Evolutionary conservation across 192 early-diverging fungal species (phyloP), one percentile per base, ranked within the genome.

Genomic region (Umbelopsis sp.): DNA sequence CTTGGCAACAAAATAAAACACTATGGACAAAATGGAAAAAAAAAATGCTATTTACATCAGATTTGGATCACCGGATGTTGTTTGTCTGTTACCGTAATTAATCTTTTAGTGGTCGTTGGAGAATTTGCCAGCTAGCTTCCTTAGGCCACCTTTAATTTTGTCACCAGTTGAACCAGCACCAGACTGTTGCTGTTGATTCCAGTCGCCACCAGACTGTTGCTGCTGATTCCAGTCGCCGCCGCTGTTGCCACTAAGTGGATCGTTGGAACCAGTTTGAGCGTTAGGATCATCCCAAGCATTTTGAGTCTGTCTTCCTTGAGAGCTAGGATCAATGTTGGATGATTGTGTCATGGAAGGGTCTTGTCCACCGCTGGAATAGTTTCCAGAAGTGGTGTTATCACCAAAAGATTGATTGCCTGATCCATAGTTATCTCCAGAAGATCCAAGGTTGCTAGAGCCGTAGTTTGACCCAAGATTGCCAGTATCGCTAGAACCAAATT

Each of bases 121-220:
- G 29, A 62, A 17, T 26, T 62, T 62, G 29, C 56, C 56, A 62
- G 56, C 56, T 11, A 62, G 26, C 56, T 62, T 62, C 56, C 34
- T 62, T 17, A 62, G 12, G 31, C 29, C 31, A 17, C 56, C 56
- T 31, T 62, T 62, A 16, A 62, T 62, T 26, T 62, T 31, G 56
- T 62, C 56, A 14, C 56, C 56, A 16, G 56, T 62, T 14, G 56
- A 62, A 4, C 29, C 26, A 31, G 1, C 1, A 12, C 56, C 56
- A 0, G 5, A 20, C 31, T 62, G n/a, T n/a, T n/a, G n/a, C n/a
- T n/a, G 56, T 7, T 62, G 56, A 14, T 62, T 17, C 0, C 29
- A 12, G 31, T 7, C 14, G 56, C 29, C 31, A 2, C 16, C 7
- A n/a, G n/a, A 16, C 34, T 62, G 31, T 62, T 34, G 14, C 4